A percentile compares a stretch with the other conserved stretches of the same genome.
Conservation (phyloP, 768 basidiomycete species). For the Suillus bovinus region DNA sequence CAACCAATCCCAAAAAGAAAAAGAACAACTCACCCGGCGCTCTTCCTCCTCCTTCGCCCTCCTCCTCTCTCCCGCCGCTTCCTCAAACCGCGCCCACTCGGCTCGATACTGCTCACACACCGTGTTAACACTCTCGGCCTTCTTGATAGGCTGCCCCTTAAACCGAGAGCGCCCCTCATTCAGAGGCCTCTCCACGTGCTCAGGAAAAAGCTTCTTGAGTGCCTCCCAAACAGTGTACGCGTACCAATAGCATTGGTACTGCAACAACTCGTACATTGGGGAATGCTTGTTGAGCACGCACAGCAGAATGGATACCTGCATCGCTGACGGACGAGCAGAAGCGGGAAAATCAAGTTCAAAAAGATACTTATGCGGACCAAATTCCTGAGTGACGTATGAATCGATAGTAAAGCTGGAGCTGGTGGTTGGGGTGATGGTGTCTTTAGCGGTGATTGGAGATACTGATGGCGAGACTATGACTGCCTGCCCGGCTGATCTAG, state of each 20-base stretch:
- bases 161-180: not conserved
- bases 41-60: not conserved
- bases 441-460: too few relatives aligned
- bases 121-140: not conserved
- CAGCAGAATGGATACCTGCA: not conserved
- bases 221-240: not conserved
- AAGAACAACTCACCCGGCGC: not conserved
- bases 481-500: too few relatives aligned
- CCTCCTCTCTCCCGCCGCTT: not conserved
- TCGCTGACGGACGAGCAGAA: not conserved
- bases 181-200: not conserved
- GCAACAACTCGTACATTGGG: not conserved
- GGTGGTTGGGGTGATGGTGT: too few relatives aligned
- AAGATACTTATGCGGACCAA: too few relatives aligned
- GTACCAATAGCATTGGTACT: not conserved
- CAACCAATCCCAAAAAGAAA: not conserved
- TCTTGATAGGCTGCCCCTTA: too few relatives aligned
- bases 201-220: not conserved
- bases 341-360: not conserved
- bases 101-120: not conserved
- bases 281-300: not conserved
- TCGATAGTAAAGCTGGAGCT: too few relatives aligned
- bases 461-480: too few relatives aligned
- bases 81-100: not conserved
- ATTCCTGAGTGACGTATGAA: too few relatives aligned